phyloP scores from a whole-genome alignment of 108 stramenopile genomes.

The Epithemia pelagica region DNA sequence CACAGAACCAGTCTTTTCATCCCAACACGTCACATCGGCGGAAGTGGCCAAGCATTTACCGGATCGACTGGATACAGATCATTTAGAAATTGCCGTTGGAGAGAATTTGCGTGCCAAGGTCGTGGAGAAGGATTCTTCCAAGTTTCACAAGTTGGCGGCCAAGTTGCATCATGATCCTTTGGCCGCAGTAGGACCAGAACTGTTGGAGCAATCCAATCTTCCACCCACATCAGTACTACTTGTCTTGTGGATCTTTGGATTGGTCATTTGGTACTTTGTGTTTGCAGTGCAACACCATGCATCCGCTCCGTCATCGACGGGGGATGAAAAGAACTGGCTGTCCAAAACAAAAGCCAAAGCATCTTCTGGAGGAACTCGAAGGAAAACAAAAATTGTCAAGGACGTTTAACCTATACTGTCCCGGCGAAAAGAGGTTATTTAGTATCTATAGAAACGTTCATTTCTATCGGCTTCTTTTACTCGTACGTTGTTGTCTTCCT shows the following conservation, averaged over 20 bases:
- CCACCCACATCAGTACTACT: slow-evolving; percentile 31
- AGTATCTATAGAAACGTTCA: too few species aligned
- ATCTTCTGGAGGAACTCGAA: not conserved
- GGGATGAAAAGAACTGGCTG: not conserved
- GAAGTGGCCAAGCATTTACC: slow-evolving; percentile 26
- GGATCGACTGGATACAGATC: slow-evolving; percentile 21
- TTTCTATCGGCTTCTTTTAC: too few species aligned
- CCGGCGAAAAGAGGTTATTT: too few species aligned
- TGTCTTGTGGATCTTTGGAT: slow-evolving; percentile 48
- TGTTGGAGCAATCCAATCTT: slow-evolving; percentile 10
- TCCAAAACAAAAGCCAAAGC: not conserved
- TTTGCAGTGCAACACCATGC: slow-evolving; percentile 11
- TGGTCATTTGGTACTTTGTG: slow-evolving; percentile 50
- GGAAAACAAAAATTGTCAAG: slow-evolving; percentile 11
- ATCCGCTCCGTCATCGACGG: not conserved
- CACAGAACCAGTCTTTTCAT: slow-evolving; percentile 39
- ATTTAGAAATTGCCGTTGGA: not conserved
- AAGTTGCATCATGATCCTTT: not conserved
- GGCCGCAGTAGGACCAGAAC: not conserved
- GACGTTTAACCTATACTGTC: slow-evolving; percentile 17
- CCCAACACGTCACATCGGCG: slow-evolving; percentile 4
- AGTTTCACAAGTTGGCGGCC: slow-evolving; percentile 19
- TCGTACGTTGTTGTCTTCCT: too few species aligned
- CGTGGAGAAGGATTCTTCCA: slow-evolving; percentile 1
- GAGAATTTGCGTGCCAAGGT: slow-evolving; percentile 3